Evolutionary conservation across 768 basidiomycete genomes (phyloP).

Genomic region (Mycena indigotica): DNA sequence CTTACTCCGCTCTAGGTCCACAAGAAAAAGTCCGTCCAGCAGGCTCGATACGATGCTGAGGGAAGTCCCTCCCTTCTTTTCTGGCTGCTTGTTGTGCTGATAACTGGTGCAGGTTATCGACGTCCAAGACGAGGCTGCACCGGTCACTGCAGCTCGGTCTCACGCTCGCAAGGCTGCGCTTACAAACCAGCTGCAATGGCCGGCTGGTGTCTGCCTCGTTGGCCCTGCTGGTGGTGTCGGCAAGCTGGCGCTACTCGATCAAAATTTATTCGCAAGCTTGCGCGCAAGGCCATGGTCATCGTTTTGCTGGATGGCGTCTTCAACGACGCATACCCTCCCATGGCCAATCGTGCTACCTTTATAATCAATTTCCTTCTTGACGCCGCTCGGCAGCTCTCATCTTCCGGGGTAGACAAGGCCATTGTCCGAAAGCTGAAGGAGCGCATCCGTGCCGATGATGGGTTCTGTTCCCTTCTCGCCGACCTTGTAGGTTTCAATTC

Average conservation of each 20-base stretch:
- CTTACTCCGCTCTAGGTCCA: too few relatives aligned
- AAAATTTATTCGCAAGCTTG: not conserved
- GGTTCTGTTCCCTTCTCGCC: not conserved
- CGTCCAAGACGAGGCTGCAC: too few relatives aligned
- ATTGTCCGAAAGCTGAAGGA: not conserved
- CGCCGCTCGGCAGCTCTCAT: not conserved
- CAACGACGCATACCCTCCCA: not conserved
- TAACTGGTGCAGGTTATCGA: too few relatives aligned
- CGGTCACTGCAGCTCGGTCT: too few relatives aligned
- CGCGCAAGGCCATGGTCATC: not conserved
- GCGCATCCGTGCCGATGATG: not conserved
- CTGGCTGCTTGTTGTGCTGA: not conserved
- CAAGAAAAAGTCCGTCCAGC: not conserved
- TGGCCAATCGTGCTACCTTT: not conserved
- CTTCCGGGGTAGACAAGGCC: not conserved
- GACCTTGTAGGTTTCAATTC: not conserved
- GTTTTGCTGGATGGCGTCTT: not conserved
- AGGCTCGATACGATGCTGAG: not conserved
- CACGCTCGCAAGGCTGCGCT: not conserved
- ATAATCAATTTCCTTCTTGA: not conserved
- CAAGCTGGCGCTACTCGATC: not conserved
- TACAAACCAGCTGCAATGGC: not conserved
- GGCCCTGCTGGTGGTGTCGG: not conserved
- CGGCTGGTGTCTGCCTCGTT: not conserved
- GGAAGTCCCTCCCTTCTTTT: not conserved